Conservation (phyloP, 345 rosid genomes). For the Physaria fendleri region DNA sequence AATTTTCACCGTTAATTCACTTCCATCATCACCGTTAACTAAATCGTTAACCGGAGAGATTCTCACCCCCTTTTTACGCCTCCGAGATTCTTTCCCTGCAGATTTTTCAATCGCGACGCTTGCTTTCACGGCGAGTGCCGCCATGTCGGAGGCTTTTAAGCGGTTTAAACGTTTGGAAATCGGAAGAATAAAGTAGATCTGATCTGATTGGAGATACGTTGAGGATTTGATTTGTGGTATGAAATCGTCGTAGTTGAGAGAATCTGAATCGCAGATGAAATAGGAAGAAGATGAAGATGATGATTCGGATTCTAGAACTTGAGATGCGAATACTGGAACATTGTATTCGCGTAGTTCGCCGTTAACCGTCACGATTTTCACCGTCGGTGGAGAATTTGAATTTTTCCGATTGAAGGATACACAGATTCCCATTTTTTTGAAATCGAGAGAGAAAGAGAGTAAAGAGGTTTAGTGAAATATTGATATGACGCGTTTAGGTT, state of each 20-base stretch:
- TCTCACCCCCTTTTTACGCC: constrained; percentile 41
- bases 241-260: constrained; percentile 51
- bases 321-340: constrained; percentile 48
- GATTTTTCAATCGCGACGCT: constrained; percentile 59
- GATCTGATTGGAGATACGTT: constrained; percentile 36
- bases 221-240: constrained; percentile 43
- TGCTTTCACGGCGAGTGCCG: constrained; percentile 91
- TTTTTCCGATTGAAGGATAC: constrained; percentile 28
- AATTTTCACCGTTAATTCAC: not conserved
- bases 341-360: constrained; percentile 60
- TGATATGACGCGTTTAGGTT: no score
- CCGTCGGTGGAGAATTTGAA: constrained; percentile 23
- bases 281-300: constrained; percentile 24
- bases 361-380: constrained; percentile 54
- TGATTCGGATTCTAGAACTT: constrained; percentile 37
- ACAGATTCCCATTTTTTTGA: constrained; percentile 76
- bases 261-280: constrained; percentile 63
- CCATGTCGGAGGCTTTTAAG: constrained; percentile 77
- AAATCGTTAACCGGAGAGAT: constrained; percentile 46
- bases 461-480: no score
- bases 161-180: constrained; percentile 53
- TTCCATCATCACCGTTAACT: constrained; percentile 9
- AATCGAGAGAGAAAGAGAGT: no score
- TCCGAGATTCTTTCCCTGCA: constrained; percentile 17
- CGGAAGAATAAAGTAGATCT: constrained; percentile 71